Evolutionary conservation across 2,329 filamentous ascomycete genomes (phyloP).

Genomic region (Corynespora cassiicola): DNA sequence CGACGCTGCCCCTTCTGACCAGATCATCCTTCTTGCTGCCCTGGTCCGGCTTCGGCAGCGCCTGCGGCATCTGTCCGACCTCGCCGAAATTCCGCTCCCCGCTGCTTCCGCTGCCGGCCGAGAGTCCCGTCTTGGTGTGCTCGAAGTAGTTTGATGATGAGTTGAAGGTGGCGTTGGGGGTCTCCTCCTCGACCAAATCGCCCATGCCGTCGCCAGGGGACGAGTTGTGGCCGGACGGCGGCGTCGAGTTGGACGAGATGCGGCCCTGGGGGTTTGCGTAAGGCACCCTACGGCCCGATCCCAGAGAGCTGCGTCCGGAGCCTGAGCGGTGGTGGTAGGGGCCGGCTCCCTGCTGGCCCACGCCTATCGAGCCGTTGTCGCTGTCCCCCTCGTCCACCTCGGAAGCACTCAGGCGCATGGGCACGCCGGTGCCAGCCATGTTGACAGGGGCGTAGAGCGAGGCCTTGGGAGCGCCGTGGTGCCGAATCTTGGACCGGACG

Average conservation of each 20-base stretch:
- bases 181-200: constrained; percentile 52
- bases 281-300: constrained; percentile 46
- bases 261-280: constrained; percentile 51
- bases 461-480: constrained; percentile 81
- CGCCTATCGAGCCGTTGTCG: constrained; percentile 60
- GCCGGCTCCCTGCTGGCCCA: constrained; percentile 28
- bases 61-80: constrained; percentile 57
- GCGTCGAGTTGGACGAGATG: constrained; percentile 60
- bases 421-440: constrained; percentile 78
- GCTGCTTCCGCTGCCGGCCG: constrained; percentile 51
- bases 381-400: constrained; percentile 91
- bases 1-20: constrained; percentile 78
- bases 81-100: constrained; percentile 60
- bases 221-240: constrained; percentile 56
- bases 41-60: constrained; percentile 48
- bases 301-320: constrained; percentile 73
- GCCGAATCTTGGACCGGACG: constrained; percentile 84
- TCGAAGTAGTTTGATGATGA: constrained; percentile 51
- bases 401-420: constrained; percentile 89
- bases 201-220: constrained; percentile 45
- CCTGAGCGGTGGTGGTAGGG: constrained; percentile 72
- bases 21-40: constrained; percentile 66
- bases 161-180: constrained; percentile 50
- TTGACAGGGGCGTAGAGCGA: constrained; percentile 82
- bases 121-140: constrained; percentile 48